Percentiles rank a stretch among this genome's conserved stretches.
These are phyloP conservation scores for Tanacetum coccineum DNA, from an alignment of 129 eudicot species.

Conservation along the genomic window DNA sequence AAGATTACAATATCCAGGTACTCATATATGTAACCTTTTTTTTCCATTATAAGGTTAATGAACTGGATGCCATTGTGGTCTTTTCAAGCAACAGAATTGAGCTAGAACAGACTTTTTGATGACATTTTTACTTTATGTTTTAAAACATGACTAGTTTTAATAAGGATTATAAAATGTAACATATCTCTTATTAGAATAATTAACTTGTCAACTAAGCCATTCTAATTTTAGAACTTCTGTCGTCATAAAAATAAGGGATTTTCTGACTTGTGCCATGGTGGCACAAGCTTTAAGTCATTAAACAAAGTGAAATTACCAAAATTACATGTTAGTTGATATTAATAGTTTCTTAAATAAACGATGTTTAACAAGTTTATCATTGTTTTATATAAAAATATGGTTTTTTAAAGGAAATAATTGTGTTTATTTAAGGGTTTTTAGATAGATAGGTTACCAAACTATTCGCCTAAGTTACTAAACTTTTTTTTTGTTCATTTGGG, in stretches of 20 bases:
- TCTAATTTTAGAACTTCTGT: not conserved
- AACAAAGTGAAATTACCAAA: too few species aligned
- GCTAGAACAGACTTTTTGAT: not conserved
- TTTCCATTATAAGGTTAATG: not conserved
- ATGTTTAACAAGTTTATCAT: too few species aligned
- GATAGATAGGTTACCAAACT: too few species aligned
- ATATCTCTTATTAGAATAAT: not conserved
- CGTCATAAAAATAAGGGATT: not conserved
- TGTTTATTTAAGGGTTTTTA: too few species aligned
- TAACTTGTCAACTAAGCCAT: not conserved
- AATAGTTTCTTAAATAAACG: too few species aligned
- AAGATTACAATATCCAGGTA: slow-evolving; percentile 54
- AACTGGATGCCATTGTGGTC: not conserved
- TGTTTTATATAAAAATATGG: too few species aligned
- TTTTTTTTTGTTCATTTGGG: too few species aligned
- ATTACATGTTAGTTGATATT: too few species aligned
- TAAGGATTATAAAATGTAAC: not conserved
- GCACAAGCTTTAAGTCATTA: too few species aligned
- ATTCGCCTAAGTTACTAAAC: too few species aligned
- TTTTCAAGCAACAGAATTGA: not conserved
- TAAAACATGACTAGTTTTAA: not conserved
- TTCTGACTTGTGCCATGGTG: too few species aligned
- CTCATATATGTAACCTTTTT: not conserved
- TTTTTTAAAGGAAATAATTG: too few species aligned
- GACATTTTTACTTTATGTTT: not conserved